Base-by-base conservation (phyloP, 768 basidiomycete species). In the Gelatoporia subvermispora region DNA sequence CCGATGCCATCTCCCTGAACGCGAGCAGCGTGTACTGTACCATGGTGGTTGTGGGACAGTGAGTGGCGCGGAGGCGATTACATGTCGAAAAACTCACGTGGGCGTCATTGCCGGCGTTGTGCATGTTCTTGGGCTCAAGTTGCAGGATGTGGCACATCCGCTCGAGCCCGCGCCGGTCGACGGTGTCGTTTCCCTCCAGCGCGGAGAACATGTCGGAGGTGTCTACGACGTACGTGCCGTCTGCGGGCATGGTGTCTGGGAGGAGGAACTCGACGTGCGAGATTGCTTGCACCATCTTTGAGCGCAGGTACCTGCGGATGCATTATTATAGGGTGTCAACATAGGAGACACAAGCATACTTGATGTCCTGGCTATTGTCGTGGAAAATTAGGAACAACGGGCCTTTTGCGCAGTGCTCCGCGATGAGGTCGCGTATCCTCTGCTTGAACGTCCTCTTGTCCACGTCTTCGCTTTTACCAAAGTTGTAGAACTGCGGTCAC, bases 41-140 rank as follows among this genome's bases (percentile, higher is more conserved):
- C 40, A 21, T n/a, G n/a, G n/a, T n/a, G n/a, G n/a, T 4, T 22
- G 18, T 1, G 3, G 3, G n/a, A 25, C 13, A 9, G 25, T 5
- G 0, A 36, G 41, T 3, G 35, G 43, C 13, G 15, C 41, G 41
- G 15, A 16, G n/a, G 8, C 20, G 43, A n/a, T 13, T n/a, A 41
- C 5, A 34, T 17, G 23, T 17, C 8, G 23, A 8, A 15, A 24
- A 39, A 63, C 82, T 36, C 56, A 91, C 90, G 62, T 85, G 75
- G 1, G 90, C 89, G 62, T 93, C 88, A 59, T 92, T 93, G 0
- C 89, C 90, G 1, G 88, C 89, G 59, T 93, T 94, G 72, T 92
- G 92, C 49, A 86, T 66, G 55, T 73, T 70, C 28, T 72, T 54
- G 1, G 78, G 76, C 0, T 67, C 53, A 43, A 91, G 72, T 43